phyloP scores from a whole-genome alignment of 139 green algal genomes.

The Pleodorina starrii region DNA sequence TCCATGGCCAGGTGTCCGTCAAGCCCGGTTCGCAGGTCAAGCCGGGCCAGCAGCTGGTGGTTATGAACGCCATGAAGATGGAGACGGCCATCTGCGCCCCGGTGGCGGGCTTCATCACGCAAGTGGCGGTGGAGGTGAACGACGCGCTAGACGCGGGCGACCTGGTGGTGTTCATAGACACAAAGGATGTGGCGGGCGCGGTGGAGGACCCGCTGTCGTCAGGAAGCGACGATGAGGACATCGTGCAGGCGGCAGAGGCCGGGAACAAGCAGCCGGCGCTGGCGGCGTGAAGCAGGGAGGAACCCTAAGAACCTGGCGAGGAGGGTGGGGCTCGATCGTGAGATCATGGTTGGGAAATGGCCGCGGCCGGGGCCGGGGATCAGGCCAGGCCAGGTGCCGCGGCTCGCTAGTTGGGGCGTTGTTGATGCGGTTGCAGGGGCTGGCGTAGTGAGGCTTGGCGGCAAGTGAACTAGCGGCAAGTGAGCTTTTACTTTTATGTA shows the following conservation, averaged over 20 bases:
- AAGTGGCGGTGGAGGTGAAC: conserved; percentile 82
- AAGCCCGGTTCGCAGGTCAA: conserved; percentile 68
- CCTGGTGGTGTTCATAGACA: conserved; percentile 80
- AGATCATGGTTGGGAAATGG: no score
- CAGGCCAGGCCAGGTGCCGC: no score
- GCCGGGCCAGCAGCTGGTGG: conserved; percentile 86
- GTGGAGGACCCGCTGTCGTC: conserved; percentile 25
- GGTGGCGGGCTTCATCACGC: conserved; percentile 74
- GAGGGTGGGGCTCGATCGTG: no score
- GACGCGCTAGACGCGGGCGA: conserved; percentile 86
- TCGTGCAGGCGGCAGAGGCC: background rate
- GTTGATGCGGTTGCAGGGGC: no score
- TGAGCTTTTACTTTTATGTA: no score
- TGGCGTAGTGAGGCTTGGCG: no score
- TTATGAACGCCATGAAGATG: conserved; percentile 98
- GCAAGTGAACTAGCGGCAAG: no score
- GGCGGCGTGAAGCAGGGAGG: background rate
- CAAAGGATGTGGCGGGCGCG: background rate
- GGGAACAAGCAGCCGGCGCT: conserved; percentile 8
- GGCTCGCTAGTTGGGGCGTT: no score
- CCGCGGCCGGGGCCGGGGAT: no score
- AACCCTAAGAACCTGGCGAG: no score
- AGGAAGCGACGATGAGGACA: background rate
- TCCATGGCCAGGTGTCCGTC: conserved; percentile 17
- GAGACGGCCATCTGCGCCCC: conserved; percentile 92